phyloP scores from a whole-genome alignment of 192 early-diverging fungal genomes.

The Umbelopsis ramanniana region DNA sequence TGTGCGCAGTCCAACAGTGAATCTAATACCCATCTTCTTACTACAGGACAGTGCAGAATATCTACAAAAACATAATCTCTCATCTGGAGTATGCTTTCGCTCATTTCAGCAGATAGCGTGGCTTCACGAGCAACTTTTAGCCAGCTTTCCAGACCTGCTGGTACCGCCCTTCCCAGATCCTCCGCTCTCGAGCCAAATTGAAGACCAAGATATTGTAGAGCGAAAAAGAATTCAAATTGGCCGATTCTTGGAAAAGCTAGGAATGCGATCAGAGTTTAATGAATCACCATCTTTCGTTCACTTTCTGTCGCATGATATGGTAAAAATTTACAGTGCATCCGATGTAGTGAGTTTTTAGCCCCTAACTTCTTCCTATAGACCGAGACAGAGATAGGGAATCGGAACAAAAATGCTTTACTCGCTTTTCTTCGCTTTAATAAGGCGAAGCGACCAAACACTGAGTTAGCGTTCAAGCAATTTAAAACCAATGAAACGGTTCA shows the following conservation, averaged over 20 bases:
- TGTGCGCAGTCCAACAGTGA: not conserved
- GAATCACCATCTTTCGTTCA: constrained; percentile 43
- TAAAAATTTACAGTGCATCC: constrained; percentile 27
- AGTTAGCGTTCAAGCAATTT: constrained; percentile 48
- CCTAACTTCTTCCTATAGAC: constrained; percentile 33
- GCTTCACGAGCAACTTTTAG: constrained; percentile 47
- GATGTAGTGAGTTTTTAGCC: too few species aligned
- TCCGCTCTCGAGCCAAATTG: constrained; percentile 41
- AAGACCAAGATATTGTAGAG: constrained; percentile 60
- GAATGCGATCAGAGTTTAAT: constrained; percentile 41
- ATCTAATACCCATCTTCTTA: not conserved
- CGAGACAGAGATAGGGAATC: constrained; percentile 48
- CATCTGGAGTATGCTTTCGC: constrained; percentile 38
- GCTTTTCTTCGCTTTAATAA: constrained; percentile 54
- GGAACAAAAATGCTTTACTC: constrained; percentile 41
- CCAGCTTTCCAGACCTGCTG: constrained; percentile 39
- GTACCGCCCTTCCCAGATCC: constrained; percentile 54
- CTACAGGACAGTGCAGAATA: not conserved
- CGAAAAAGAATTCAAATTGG: constrained; percentile 54
- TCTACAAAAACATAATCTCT: not conserved
- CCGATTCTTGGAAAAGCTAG: constrained; percentile 48
- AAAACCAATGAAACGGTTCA: constrained; percentile 51
- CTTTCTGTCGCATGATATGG: constrained; percentile 61
- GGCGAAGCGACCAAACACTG: constrained; percentile 48
- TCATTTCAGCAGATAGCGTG: constrained; percentile 57